Percentiles rank a stretch among this genome's conserved stretches.
phyloP scores from a whole-genome alignment of 106 monocot species.

The Dendrobium huoshanense region DNA sequence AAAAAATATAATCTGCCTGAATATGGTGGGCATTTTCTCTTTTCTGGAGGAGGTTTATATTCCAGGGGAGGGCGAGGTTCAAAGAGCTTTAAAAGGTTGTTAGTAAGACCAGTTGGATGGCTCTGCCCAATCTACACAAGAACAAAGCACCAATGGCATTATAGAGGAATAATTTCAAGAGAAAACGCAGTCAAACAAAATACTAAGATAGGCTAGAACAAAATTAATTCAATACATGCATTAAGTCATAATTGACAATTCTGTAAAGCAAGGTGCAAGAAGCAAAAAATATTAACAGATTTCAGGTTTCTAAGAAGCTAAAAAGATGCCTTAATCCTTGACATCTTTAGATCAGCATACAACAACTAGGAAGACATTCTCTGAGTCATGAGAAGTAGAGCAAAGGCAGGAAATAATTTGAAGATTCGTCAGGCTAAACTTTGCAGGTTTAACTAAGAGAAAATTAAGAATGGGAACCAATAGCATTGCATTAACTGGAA shows the following conservation, averaged over 20 bases:
- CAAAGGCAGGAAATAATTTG: neutral
- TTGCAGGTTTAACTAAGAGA: neutral
- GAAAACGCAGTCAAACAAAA: neutral
- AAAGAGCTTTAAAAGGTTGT: constrained; percentile 91
- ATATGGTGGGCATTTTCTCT: constrained; percentile 66
- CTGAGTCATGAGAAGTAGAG: neutral
- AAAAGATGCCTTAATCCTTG: neutral
- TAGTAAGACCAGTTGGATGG: constrained; percentile 92
- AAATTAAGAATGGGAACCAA: neutral
- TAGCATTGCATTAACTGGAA: neutral
- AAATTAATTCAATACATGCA: neutral
- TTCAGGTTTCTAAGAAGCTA: neutral
- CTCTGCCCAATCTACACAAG: constrained; percentile 78
- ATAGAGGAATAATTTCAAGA: neutral
- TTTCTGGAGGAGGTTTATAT: constrained; percentile 78
- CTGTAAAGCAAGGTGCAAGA: neutral
- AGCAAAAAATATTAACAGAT: neutral
- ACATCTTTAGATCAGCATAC: neutral
- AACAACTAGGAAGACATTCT: neutral
- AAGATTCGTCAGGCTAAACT: neutral
- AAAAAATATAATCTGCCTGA: constrained; percentile 24
- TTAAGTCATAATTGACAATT: neutral
- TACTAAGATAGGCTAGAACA: neutral
- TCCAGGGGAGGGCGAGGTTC: constrained; percentile 86
- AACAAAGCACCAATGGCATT: neutral